phyloP scores from a whole-genome alignment of 768 basidiomycete species.

The Naganishia friedmannii region DNA sequence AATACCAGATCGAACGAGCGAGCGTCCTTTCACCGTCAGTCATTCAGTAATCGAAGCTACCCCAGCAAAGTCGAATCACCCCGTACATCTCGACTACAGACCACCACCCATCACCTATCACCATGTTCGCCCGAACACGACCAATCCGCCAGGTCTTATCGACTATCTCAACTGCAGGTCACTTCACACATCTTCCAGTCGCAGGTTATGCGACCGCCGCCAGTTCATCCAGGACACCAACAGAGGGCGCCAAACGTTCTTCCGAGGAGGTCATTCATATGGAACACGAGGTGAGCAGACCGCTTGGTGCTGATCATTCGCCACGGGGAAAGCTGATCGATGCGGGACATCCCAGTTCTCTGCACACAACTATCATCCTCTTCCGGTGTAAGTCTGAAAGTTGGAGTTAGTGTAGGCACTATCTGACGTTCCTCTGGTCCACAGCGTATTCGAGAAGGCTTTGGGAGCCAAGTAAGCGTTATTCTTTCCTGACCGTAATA shows the following conservation, averaged over 20 bases:
- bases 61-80: neutral
- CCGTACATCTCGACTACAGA: neutral
- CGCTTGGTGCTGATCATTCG: conserved; percentile 1
- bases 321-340: neutral
- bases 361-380: conserved; percentile 81
- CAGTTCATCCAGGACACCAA: conserved; percentile 15
- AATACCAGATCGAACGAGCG: neutral
- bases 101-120: neutral
- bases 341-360: conserved; percentile 43
- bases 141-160: conserved; percentile 5
- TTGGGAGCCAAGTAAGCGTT: conserved; percentile 76
- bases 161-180: conserved; percentile 3
- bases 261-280: conserved; percentile 65
- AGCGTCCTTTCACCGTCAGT: neutral
- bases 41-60: neutral
- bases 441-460: conserved; percentile 77
- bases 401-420: neutral
- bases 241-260: conserved; percentile 39
- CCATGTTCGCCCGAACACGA: conserved; percentile 11
- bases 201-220: conserved; percentile 22
- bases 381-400: conserved; percentile 62
- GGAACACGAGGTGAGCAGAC: conserved; percentile 72
- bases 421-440: neutral
- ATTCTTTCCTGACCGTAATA: conserved; percentile 28
- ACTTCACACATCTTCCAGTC: neutral